Conservation (phyloP, 1,284 basidiomycete species). For the Irpex lacteus region DNA sequence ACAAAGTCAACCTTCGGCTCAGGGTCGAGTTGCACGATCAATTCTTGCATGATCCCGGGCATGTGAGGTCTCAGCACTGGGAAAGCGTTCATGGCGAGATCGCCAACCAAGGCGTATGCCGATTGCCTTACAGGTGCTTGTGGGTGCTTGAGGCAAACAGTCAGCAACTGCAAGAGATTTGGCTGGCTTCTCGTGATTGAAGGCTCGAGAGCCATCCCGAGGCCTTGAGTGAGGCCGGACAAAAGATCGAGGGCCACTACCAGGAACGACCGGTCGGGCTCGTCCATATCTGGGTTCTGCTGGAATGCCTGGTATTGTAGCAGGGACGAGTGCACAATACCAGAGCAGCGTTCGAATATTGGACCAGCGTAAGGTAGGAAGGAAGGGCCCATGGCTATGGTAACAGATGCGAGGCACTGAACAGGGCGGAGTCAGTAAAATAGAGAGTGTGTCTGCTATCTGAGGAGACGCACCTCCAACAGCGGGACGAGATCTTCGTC, state of each 20-base stretch:
- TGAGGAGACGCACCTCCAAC: constrained; percentile 65
- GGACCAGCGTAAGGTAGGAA: constrained; percentile 90
- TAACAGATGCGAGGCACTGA: constrained; percentile 97
- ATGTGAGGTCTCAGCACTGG: constrained; percentile 81
- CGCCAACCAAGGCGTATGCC: constrained; percentile 95
- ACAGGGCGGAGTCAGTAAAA: constrained; percentile 14
- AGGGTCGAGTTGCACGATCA: constrained; percentile 88
- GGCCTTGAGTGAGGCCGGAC: constrained; percentile 93
- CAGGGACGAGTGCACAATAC: constrained; percentile 82
- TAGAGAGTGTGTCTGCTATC: constrained; percentile 2
- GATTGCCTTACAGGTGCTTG: constrained; percentile 96
- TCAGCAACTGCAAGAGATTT: constrained; percentile 75
- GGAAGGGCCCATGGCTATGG: constrained; percentile 92
- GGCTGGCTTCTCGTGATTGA: constrained; percentile 71
- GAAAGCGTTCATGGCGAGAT: constrained; percentile 97
- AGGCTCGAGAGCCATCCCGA: constrained; percentile 75
- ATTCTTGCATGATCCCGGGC: constrained; percentile 85
- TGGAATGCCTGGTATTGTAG: constrained; percentile 81
- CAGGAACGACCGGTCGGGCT: constrained; percentile 94
- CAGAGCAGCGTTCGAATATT: constrained; percentile 90
- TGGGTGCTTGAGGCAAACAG: constrained; percentile 88
- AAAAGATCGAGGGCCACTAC: constrained; percentile 96
- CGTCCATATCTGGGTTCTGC: constrained; percentile 85
- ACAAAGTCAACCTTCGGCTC: constrained; percentile 91
- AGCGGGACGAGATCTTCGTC: constrained; percentile 94